Percentiles rank a stretch among this genome's conserved stretches.
phyloP scores from a whole-genome alignment of 75 land plant genomes.

The Cupressus sempervirens region DNA sequence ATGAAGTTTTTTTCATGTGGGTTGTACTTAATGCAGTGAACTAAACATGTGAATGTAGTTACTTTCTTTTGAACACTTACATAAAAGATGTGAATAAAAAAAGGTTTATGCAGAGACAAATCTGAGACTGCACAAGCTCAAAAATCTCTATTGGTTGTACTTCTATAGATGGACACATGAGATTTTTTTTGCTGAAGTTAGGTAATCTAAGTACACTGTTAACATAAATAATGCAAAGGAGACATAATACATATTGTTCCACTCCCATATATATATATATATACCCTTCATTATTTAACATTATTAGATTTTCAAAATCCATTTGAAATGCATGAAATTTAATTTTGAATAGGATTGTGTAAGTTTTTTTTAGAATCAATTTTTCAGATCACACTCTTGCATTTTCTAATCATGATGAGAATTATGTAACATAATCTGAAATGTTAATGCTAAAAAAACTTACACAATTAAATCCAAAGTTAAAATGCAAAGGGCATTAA shows the following conservation, averaged over 20 bases:
- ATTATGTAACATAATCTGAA: too few relatives aligned
- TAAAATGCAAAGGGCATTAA: neutral
- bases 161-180: constrained; percentile 14
- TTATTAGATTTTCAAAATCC: too few relatives aligned
- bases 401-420: too few relatives aligned
- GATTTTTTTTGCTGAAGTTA: constrained; percentile 22
- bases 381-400: too few relatives aligned
- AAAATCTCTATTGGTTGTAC: constrained; percentile 26
- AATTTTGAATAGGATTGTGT: too few relatives aligned
- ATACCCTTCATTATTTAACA: constrained; percentile 37
- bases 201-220: constrained; percentile 63
- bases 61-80: neutral
- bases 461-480: too few relatives aligned
- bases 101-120: neutral
- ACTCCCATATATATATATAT: constrained; percentile 57
- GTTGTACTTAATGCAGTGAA: neutral
- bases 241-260: constrained; percentile 97
- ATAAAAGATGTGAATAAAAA: neutral
- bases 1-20: neutral
- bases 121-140: constrained; percentile 36
- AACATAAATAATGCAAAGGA: constrained; percentile 63
- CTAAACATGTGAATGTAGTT: neutral
- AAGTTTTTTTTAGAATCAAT: too few relatives aligned
- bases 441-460: too few relatives aligned
- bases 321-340: too few relatives aligned